Percentiles rank a stretch among this genome's conserved stretches.
These are phyloP conservation scores for Quercus cerris DNA, from an alignment of 306 rosid species.

Conservation along the genomic window DNA sequence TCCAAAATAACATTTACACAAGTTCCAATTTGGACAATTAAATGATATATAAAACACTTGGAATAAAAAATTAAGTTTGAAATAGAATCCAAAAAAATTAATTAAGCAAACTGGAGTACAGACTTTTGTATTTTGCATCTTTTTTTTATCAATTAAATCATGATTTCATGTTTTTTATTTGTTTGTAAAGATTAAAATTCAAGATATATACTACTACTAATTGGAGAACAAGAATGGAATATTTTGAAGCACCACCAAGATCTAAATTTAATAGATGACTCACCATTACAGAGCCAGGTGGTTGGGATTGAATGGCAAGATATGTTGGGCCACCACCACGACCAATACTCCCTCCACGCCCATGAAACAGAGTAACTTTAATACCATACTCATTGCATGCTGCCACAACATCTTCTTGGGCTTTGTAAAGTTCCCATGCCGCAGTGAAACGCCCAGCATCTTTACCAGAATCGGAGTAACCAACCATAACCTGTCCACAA, in stretches of 20 bases:
- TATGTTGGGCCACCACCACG: conserved; percentile 99
- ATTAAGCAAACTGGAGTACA: neutral
- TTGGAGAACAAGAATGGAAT: conserved; percentile 1
- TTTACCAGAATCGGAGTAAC: conserved; percentile 96
- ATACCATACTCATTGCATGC: conserved; percentile 86
- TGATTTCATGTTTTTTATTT: neutral
- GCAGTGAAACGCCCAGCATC: conserved; percentile 97
- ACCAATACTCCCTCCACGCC: conserved; percentile 96
- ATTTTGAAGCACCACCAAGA: neutral
- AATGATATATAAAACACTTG: neutral
- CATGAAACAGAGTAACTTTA: conserved; percentile 86
- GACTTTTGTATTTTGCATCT: neutral
- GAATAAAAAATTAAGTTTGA: neutral
- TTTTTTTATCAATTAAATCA: too few species aligned
- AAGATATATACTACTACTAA: neutral
- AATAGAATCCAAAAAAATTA: neutral
- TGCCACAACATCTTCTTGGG: conserved; percentile 96
- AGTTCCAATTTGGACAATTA: conserved; percentile 18
- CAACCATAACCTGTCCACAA: conserved; percentile 84
- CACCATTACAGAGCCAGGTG: conserved; percentile 97
- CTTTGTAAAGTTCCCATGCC: conserved; percentile 98
- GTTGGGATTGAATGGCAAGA: conserved; percentile 97
- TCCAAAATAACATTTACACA: neutral
- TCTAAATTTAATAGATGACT: conserved; percentile 23
- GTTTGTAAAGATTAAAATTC: neutral